Conservation (phyloP, 2,329 filamentous ascomycete species). For the Epichloe coenophiala region DNA sequence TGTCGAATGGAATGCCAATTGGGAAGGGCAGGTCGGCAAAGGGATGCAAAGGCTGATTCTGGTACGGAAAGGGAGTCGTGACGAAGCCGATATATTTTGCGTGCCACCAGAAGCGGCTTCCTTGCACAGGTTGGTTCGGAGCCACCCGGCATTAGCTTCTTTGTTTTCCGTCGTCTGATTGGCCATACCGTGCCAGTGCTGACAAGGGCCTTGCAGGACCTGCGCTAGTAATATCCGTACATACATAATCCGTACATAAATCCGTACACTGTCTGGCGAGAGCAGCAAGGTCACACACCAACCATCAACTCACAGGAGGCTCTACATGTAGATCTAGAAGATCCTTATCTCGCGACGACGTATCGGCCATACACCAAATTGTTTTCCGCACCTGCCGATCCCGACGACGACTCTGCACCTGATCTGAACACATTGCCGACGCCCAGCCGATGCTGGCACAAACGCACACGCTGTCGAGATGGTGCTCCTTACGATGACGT, state of each 20-base stretch:
- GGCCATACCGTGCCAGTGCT: not conserved
- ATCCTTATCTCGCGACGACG: no score
- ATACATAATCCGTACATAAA: no score
- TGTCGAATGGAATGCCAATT: not conserved
- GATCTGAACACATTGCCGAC: not conserved
- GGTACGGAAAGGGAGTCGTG: not conserved
- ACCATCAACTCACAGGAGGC: no score
- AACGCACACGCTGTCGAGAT: slow-evolving; percentile 27
- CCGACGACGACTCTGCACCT: no score
- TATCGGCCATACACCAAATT: no score
- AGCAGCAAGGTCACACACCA: no score
- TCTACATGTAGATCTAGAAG: no score
- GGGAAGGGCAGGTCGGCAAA: not conserved
- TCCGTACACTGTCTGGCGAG: no score
- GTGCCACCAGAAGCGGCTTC: not conserved
- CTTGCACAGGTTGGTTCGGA: slow-evolving; percentile 5
- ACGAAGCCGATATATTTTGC: slow-evolving; percentile 8
- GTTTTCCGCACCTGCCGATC: no score
- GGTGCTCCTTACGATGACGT: slow-evolving; percentile 68
- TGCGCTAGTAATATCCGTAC: no score
- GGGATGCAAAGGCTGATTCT: not conserved
- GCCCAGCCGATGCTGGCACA: not conserved
- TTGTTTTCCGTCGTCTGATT: not conserved
- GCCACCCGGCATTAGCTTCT: slow-evolving; percentile 1
- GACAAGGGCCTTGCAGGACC: no score